Base-by-base conservation (phyloP, 2,329 filamentous ascomycete species). In the Diaporthe sp. region DNA sequence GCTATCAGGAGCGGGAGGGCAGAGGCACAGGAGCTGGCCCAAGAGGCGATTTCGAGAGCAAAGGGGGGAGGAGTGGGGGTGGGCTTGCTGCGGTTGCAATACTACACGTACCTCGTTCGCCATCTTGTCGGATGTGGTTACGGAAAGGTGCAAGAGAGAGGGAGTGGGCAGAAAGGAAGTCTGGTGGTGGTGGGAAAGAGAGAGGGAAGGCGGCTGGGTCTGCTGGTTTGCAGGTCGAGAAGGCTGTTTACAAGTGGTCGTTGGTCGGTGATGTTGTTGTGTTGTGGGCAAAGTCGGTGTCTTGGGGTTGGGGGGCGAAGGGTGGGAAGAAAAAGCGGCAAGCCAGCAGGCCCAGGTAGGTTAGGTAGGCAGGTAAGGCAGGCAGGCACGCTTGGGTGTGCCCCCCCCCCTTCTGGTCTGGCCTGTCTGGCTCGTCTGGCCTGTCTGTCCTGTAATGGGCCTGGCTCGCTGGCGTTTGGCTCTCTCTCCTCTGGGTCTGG, bases 91-190 rank as follows among this genome's bases (percentile, higher is more conserved):
- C 22, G 34, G 46, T 28, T 53, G 46, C 37, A 72, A 58, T 53
- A 75, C 81, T 74, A 61, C 58, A 73, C 71, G 58, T 78, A 82
- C 81, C 77, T 82, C 81, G 78, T 78, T 81, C 75, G 81, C 80
- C 81, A 82, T 82, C 78, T 80, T 77, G 74, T 76, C 44, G 42
- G 76, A 53, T 71, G 42, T 77, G 67, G 61, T 73, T 65, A 76
- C 58, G 46, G 65, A 28, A 68, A 72, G 77, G 46, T 71, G 73
- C 22, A 49, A 62, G 70, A 73, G 71, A 76, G 74, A 75, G 55
- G 53, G 60, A 51, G 61, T 42, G 71, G 61, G 70, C 42, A 61
- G 57, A 77, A 68, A 74, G 68, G 51, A 39, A 46, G 51, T 46
- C 31, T 53, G 67, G 53, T 55, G 67, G 39, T 22, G 67, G 31